phyloP scores from a whole-genome alignment of 768 basidiomycete genomes.

The Boletus edulis region DNA sequence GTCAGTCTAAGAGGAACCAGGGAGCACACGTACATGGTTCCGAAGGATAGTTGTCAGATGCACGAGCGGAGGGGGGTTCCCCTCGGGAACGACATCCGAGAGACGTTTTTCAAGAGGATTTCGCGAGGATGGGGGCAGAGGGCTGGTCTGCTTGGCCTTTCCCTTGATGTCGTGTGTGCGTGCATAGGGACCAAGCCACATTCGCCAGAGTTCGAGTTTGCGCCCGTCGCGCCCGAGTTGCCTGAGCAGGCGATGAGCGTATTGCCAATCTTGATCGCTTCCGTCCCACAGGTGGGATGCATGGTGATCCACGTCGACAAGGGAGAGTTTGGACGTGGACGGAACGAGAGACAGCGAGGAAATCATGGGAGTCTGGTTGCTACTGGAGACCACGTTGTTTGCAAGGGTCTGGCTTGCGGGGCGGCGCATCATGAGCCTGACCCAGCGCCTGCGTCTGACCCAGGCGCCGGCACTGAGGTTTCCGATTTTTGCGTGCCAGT shows the following conservation, averaged over 20 bases:
- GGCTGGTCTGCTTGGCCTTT: conserved; percentile 45
- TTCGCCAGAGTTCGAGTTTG: conserved; percentile 72
- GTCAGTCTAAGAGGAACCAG: not conserved
- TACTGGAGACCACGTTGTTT: not conserved
- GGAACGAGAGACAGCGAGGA: conserved; percentile 11
- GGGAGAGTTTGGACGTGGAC: conserved; percentile 20
- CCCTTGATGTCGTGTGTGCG: conserved; percentile 26
- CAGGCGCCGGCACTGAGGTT: conserved; percentile 61
- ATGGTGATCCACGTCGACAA: conserved; percentile 14
- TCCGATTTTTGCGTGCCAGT: conserved; percentile 68
- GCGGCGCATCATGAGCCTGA: conserved; percentile 79
- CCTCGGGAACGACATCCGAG: conserved; percentile 6
- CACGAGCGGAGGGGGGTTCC: conserved; percentile 33
- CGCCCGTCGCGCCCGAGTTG: conserved; percentile 61
- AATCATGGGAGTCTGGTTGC: not conserved
- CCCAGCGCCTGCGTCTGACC: conserved; percentile 80
- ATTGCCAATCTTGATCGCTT: conserved; percentile 57
- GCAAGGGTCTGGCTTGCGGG: conserved; percentile 38
- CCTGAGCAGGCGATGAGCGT: conserved; percentile 52
- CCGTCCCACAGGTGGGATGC: conserved; percentile 54
- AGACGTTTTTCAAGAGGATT: conserved; percentile 4
- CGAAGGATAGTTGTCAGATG: conserved; percentile 52
- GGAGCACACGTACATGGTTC: conserved; percentile 51
- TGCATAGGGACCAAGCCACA: conserved; percentile 56
- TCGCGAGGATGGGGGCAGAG: conserved; percentile 7